Percentiles rank a stretch among this genome's conserved stretches.
Conservation (phyloP, 2,329 filamentous ascomycete genomes). For the Alternaria alternata region DNA sequence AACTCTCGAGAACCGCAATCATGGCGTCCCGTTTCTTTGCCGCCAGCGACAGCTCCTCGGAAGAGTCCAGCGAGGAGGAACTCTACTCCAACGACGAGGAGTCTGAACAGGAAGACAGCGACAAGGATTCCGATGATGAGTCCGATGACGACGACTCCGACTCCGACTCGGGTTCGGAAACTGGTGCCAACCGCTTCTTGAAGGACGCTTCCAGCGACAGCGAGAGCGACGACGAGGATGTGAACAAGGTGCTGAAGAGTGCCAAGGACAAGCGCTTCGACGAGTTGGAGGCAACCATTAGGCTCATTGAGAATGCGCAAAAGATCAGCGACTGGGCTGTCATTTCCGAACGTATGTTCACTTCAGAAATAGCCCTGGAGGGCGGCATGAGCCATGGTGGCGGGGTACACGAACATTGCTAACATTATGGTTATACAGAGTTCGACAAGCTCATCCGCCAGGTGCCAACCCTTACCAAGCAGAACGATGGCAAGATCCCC, state of each 20-base stretch:
- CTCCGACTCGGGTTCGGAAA: conserved; percentile 62
- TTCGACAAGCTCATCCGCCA: conserved; percentile 95
- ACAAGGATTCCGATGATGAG: conserved; percentile 65
- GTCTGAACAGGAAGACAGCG: conserved; percentile 52
- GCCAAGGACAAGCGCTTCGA: conserved; percentile 97
- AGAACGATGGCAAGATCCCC: conserved; percentile 76
- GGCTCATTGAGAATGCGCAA: conserved; percentile 92
- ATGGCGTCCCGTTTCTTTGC: conserved; percentile 90
- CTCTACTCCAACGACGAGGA: conserved; percentile 82
- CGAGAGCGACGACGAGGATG: conserved; percentile 84
- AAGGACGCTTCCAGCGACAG: conserved; percentile 78
- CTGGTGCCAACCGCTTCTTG: conserved; percentile 85
- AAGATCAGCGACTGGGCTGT: conserved; percentile 98
- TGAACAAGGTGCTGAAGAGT: conserved; percentile 88
- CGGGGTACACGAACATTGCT: conserved; percentile 25
- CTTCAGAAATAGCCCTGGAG: neutral
- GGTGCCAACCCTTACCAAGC: conserved; percentile 63
- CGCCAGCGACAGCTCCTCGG: conserved; percentile 92
- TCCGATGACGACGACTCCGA: conserved; percentile 66
- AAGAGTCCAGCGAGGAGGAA: conserved; percentile 94
- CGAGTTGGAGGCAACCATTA: conserved; percentile 89
- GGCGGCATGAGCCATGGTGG: neutral
- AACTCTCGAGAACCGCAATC: conserved; percentile 38
- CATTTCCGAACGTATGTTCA: conserved; percentile 79
- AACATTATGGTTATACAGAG: conserved; percentile 62